These are phyloP conservation scores for Arabis hirsuta DNA, from an alignment of 345 rosid genomes.

Conservation along the genomic window DNA sequence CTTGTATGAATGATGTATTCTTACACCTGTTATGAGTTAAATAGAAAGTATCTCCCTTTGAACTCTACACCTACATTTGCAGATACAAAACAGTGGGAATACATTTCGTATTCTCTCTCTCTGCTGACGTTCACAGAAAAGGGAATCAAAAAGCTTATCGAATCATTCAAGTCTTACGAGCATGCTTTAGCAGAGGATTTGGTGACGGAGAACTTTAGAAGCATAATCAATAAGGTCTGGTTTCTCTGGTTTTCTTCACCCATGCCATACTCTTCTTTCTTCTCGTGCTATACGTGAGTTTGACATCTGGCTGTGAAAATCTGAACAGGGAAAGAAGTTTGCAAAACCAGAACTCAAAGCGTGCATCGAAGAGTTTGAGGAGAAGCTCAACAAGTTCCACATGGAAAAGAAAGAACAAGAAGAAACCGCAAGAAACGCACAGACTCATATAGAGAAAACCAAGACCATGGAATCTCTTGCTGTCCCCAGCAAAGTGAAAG, in stretches of 20 bases:
- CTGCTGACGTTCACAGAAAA: conserved; percentile 91
- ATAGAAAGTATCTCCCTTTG: conserved; percentile 4
- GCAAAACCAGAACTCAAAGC: conserved; percentile 91
- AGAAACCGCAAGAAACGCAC: conserved; percentile 86
- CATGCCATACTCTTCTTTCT: conserved; percentile 24
- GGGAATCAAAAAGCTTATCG: conserved; percentile 90
- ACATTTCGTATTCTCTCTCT: conserved; percentile 92
- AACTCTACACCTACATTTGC: conserved; percentile 46
- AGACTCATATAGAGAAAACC: conserved; percentile 70
- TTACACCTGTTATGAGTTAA: not conserved
- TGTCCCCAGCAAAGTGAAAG: conserved; percentile 50
- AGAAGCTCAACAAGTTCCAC: conserved; percentile 86
- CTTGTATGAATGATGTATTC: conserved; percentile 18
- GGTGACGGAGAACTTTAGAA: conserved; percentile 84
- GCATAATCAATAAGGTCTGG: conserved; percentile 84
- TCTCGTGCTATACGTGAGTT: conserved; percentile 26
- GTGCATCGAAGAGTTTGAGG: conserved; percentile 95
- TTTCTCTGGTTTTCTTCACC: conserved; percentile 30
- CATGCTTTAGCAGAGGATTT: conserved; percentile 80
- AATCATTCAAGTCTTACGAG: conserved; percentile 81
- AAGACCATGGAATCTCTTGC: conserved; percentile 49
- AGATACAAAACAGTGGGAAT: conserved; percentile 91
- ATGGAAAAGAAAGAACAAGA: conserved; percentile 95
- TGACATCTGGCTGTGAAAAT: conserved; percentile 30
- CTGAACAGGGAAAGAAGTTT: conserved; percentile 83